Percentiles rank a stretch among this genome's conserved stretches.
phyloP scores from a whole-genome alignment of 805 yeast genomes.

The Wickerhamiella sorbophila region DNA sequence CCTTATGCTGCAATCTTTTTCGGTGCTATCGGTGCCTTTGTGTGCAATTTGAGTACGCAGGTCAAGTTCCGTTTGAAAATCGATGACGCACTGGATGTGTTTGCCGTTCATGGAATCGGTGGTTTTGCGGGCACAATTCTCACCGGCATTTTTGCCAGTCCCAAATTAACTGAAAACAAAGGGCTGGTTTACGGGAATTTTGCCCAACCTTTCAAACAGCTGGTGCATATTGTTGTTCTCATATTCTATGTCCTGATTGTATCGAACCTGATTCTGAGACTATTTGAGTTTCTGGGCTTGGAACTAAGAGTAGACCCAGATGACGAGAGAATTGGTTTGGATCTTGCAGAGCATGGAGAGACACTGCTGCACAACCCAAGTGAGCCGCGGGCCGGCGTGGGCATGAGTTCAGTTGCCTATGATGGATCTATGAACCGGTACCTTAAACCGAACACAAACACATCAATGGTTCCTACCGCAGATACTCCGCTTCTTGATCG shows the following conservation, averaged over 20 bases:
- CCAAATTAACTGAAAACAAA: conserved; percentile 48
- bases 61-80: conserved; percentile 55
- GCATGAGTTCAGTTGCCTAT: conserved; percentile 2
- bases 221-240: conserved; percentile 60
- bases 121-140: conserved; percentile 38
- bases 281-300: conserved; percentile 69
- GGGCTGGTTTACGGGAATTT: conserved; percentile 83
- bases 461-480: conserved; percentile 15
- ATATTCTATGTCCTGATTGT: conserved; percentile 64
- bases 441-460: conserved; percentile 12
- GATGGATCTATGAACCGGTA: conserved; percentile 7
- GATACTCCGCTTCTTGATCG: conserved; percentile 17
- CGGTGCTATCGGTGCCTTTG: conserved; percentile 58
- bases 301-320: conserved; percentile 73
- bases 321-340: conserved; percentile 80
- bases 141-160: conserved; percentile 88
- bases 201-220: conserved; percentile 74
- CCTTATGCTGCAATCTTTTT: conserved; percentile 65
- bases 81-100: conserved; percentile 93
- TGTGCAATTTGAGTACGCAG: conserved; percentile 78
- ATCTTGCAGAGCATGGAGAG: conserved; percentile 83
- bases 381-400: conserved; percentile 1
- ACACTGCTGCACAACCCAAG: conserved; percentile 31
- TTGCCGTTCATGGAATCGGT: conserved; percentile 43
- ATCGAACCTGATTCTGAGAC: conserved; percentile 51